Percentiles rank a stretch among this genome's conserved stretches.
Conservation (phyloP, 2,329 filamentous ascomycete species). For the Ophiocordyceps australis region DNA sequence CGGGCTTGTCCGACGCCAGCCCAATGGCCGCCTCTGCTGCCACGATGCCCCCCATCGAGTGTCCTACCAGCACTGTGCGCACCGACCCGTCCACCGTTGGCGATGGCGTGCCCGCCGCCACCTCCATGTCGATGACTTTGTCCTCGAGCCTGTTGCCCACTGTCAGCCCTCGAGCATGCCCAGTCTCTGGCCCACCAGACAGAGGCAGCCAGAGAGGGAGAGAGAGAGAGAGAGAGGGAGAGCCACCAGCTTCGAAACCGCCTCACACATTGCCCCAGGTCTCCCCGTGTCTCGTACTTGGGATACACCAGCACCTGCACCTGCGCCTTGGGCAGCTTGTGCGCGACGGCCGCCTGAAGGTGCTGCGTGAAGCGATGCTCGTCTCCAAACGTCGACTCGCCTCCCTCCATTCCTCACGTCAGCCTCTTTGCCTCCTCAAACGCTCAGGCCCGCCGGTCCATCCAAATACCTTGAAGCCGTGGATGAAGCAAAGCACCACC, state of each 20-base stretch:
- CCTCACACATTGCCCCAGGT: constrained; percentile 51
- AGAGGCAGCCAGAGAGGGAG: no score
- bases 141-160: constrained; percentile 51
- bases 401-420: constrained; percentile 33
- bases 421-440: not conserved
- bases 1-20: constrained; percentile 37
- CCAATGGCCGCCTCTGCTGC: constrained; percentile 74
- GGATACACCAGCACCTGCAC: constrained; percentile 58
- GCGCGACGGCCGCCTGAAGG: constrained; percentile 43
- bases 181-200: no score
- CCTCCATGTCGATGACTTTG: constrained; percentile 87
- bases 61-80: constrained; percentile 63
- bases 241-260: constrained; percentile 58
- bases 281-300: constrained; percentile 65
- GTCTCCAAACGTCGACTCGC: constrained; percentile 57
- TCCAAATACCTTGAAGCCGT: constrained; percentile 58
- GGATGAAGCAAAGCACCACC: constrained; percentile 65
- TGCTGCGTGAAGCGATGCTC: constrained; percentile 52
- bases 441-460: constrained; percentile 1
- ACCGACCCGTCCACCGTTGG: constrained; percentile 79
- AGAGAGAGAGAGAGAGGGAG: not conserved
- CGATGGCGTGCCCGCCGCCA: constrained; percentile 58
- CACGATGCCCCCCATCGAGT: constrained; percentile 89
- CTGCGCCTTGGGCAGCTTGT: constrained; percentile 49
- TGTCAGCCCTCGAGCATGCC: not conserved